Evolutionary conservation across 805 yeast species (phyloP).

Genomic region (Saccharomycopsis sp.): DNA sequence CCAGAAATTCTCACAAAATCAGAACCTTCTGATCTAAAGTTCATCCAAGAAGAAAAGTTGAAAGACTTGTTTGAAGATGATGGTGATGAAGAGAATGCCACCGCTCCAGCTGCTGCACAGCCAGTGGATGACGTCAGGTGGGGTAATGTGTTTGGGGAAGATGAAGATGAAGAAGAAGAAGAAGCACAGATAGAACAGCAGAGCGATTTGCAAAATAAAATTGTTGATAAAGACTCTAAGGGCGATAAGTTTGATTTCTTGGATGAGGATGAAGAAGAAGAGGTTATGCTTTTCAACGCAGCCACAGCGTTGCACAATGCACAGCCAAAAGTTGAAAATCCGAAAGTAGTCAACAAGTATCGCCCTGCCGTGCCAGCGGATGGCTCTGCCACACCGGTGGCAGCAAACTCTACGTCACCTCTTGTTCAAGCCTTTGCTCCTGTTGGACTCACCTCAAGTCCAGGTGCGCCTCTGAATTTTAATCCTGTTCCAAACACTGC

Average conservation of each 20-base stretch:
- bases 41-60: background rate
- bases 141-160: conserved; percentile 7
- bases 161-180: conserved; percentile 5
- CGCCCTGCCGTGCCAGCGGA: background rate
- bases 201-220: background rate
- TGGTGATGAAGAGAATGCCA: background rate
- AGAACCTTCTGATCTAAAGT: too few relatives aligned
- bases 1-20: too few relatives aligned
- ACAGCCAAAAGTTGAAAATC: background rate
- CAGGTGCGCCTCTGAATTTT: too few relatives aligned
- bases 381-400: background rate
- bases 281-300: too few relatives aligned
- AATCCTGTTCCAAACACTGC: too few relatives aligned
- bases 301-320: background rate
- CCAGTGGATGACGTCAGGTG: background rate
- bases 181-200: too few relatives aligned
- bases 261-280: background rate
- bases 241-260: conserved; percentile 1
- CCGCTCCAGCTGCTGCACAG: too few relatives aligned
- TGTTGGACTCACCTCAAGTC: background rate
- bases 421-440: too few relatives aligned
- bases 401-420: too few relatives aligned
- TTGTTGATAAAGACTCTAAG: background rate
- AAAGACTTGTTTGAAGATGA: background rate
- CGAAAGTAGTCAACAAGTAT: background rate